phyloP scores from a whole-genome alignment of 2,329 filamentous ascomycete genomes.

The Cladosporium sp. region DNA sequence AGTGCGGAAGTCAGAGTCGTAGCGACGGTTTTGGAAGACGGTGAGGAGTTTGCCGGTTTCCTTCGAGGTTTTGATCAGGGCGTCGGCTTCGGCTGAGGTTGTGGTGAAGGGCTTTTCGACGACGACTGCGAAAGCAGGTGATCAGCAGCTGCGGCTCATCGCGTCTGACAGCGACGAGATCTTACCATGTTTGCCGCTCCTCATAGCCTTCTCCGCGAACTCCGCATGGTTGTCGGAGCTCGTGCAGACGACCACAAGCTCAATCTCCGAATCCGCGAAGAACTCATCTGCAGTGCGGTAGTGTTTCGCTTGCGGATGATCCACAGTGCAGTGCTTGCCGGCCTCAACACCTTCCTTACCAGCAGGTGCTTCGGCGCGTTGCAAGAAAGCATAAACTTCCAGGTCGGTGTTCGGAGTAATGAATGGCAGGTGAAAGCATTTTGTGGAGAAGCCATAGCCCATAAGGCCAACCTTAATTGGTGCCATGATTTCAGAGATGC shows the following conservation, averaged over 20 bases:
- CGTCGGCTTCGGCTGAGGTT: slow-evolving; percentile 36
- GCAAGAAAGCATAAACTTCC: slow-evolving; percentile 50
- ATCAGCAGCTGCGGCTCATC: not conserved
- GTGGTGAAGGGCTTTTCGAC: slow-evolving; percentile 44
- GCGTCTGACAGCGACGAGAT: not conserved
- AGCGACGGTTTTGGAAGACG: slow-evolving; percentile 42
- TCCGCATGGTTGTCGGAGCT: slow-evolving; percentile 35
- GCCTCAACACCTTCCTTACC: slow-evolving; percentile 31
- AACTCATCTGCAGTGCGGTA: slow-evolving; percentile 38
- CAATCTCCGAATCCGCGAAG: slow-evolving; percentile 37
- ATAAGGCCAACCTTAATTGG: slow-evolving; percentile 52
- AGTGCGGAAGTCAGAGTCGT: slow-evolving; percentile 43
- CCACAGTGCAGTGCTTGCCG: slow-evolving; percentile 51
- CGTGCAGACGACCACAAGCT: slow-evolving; percentile 41
- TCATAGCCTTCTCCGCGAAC: slow-evolving; percentile 37
- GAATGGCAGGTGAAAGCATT: slow-evolving; percentile 54
- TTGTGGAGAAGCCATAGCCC: slow-evolving; percentile 53
- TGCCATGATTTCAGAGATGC: slow-evolving; percentile 20
- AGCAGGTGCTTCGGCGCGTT: slow-evolving; percentile 45
- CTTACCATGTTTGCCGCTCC: slow-evolving; percentile 42
- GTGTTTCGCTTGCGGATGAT: slow-evolving; percentile 45
- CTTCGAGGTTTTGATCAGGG: slow-evolving; percentile 36
- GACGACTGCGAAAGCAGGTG: slow-evolving; percentile 27
- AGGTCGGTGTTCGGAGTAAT: slow-evolving; percentile 50
- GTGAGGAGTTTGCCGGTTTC: slow-evolving; percentile 37